A percentile compares a stretch with the other conserved stretches of the same genome.
Conservation (phyloP, 495 filamentous ascomycete genomes). For the Tricharina praecox region DNA sequence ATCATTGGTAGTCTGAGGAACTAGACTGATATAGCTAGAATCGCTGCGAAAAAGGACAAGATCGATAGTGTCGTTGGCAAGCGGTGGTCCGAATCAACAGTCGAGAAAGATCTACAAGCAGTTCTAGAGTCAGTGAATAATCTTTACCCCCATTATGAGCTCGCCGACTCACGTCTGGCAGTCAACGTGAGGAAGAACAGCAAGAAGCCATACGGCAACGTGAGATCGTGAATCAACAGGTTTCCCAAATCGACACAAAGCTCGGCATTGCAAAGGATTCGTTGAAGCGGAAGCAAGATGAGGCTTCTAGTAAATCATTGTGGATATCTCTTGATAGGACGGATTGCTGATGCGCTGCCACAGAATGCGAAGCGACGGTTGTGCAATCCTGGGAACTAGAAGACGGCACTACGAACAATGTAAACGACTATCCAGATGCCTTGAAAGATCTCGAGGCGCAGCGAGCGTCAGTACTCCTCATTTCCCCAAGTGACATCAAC, state of each 20-base stretch:
- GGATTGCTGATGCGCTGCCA: not conserved
- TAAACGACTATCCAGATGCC: constrained; percentile 20
- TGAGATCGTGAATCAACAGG: constrained; percentile 50
- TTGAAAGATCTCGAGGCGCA: constrained; percentile 27
- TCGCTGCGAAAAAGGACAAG: constrained; percentile 50
- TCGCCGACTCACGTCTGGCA: constrained; percentile 8
- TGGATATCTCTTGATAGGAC: not conserved
- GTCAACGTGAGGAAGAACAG: constrained; percentile 27
- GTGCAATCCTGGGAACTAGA: constrained; percentile 16
- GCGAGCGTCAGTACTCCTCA: constrained; percentile 9
- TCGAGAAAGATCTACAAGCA: constrained; percentile 57
- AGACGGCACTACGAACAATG: constrained; percentile 9
- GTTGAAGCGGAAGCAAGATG: constrained; percentile 44
- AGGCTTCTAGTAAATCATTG: constrained; percentile 34
- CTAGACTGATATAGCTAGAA: constrained; percentile 19
- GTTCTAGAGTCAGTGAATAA: constrained; percentile 34
- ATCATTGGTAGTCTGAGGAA: not conserved
- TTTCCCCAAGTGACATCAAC: not conserved
- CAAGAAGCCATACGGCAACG: constrained; percentile 48
- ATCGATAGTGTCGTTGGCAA: constrained; percentile 44
- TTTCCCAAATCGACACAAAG: constrained; percentile 63
- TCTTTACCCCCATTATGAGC: not conserved
- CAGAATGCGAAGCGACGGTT: constrained; percentile 20
- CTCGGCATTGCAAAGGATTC: constrained; percentile 46
- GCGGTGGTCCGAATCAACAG: constrained; percentile 48